phyloP scores from a whole-genome alignment of 2,329 filamentous ascomycete genomes.

The Botryotinia convoluta region DNA sequence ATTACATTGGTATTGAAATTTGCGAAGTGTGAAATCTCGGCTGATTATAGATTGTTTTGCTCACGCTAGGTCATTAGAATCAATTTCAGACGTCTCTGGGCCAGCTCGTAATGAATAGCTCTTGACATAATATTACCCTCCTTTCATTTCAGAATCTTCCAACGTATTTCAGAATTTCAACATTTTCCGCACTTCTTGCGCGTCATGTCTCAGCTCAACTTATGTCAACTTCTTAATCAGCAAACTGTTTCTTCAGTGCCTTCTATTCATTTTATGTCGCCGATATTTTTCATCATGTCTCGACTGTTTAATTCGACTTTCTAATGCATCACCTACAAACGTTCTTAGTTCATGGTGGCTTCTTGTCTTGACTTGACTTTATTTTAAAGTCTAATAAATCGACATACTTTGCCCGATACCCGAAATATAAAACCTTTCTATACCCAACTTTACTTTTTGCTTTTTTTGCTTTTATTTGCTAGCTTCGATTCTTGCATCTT shows the following conservation, averaged over 20 bases:
- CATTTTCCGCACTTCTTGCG: background rate
- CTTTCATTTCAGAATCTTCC: background rate
- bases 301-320: constrained; percentile 15
- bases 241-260: background rate
- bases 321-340: background rate
- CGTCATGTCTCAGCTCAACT: constrained; percentile 4
- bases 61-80: constrained; percentile 21
- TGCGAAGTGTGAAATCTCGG: constrained; percentile 18
- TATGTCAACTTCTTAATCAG: background rate
- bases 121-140: background rate
- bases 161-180: background rate
- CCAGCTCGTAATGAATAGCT: constrained; percentile 13
- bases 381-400: background rate
- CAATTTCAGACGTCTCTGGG: constrained; percentile 22
- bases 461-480: background rate
- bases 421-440: constrained; percentile 13
- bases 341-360: background rate
- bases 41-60: constrained; percentile 18
- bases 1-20: constrained; percentile 13
- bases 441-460: constrained; percentile 5
- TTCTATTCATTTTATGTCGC: background rate
- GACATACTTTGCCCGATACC: background rate
- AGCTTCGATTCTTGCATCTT: constrained; percentile 13
- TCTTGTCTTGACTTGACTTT: constrained; percentile 3
- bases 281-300: background rate